Conservation (phyloP, 148 eudicot species). For the Rheum nobile region DNA sequence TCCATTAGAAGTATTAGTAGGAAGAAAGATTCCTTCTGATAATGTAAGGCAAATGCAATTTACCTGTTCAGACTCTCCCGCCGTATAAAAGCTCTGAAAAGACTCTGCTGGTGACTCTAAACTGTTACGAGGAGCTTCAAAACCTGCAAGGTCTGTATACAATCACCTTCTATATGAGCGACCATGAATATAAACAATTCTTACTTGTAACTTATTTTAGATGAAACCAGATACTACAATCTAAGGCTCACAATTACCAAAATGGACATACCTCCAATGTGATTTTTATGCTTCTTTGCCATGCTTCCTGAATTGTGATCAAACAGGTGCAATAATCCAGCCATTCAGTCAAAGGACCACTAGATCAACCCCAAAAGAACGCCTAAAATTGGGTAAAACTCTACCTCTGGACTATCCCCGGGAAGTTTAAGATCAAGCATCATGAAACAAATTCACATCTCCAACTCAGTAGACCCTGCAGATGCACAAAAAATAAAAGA, state of each 20-base stretch:
- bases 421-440: neutral
- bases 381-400: neutral
- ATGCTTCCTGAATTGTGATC: constrained; percentile 1
- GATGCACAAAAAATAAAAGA: neutral
- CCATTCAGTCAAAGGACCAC: neutral
- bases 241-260: neutral
- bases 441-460: constrained; percentile 1
- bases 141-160: constrained; percentile 26
- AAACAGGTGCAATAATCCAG: constrained; percentile 7
- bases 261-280: constrained; percentile 2
- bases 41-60: neutral
- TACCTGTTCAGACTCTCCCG: constrained; percentile 46
- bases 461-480: neutral
- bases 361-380: neutral
- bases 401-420: neutral
- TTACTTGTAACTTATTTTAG: neutral
- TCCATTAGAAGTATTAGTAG: neutral
- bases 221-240: neutral
- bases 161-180: neutral
- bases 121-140: constrained; percentile 91
- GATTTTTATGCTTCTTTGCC: constrained; percentile 4
- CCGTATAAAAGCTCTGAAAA: constrained; percentile 27
- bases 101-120: constrained; percentile 55
- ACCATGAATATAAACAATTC: neutral
- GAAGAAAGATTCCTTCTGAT: neutral